phyloP scores from a whole-genome alignment of 805 yeast genomes.

The Ogataea ramenticola region DNA sequence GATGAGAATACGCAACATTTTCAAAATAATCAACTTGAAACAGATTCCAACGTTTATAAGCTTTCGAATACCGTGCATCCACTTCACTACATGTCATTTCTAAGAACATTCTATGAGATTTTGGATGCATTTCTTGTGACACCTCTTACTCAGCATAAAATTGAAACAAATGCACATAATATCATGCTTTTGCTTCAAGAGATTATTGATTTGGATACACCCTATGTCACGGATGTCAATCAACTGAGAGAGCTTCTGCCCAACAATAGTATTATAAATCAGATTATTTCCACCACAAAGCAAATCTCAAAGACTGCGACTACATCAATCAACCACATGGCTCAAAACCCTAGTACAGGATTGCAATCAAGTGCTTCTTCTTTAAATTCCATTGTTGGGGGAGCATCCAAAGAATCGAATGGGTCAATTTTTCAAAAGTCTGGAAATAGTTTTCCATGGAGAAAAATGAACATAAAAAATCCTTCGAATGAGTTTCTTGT shows the following conservation, averaged over 20 bases:
- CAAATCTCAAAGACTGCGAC: constrained; percentile 26
- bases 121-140: constrained; percentile 35
- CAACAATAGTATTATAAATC: constrained; percentile 45
- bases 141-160: constrained; percentile 47
- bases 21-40: background rate
- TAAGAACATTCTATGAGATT: constrained; percentile 31
- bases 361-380: constrained; percentile 1
- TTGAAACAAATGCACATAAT: constrained; percentile 66
- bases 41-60: background rate
- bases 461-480: constrained; percentile 61
- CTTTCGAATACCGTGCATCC: constrained; percentile 29
- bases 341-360: constrained; percentile 11
- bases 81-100: constrained; percentile 33
- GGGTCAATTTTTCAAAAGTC: constrained; percentile 25
- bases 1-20: background rate
- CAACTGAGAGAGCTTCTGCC: constrained; percentile 66
- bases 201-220: constrained; percentile 71
- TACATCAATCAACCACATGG: constrained; percentile 19
- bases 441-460: constrained; percentile 60
- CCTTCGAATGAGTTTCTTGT: constrained; percentile 81
- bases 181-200: constrained; percentile 66
- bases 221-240: constrained; percentile 66
- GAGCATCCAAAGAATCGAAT: constrained; percentile 1
- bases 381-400: background rate
- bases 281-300: constrained; percentile 37